These are phyloP conservation scores for Diplodia sapinea DNA, from an alignment of 2,329 filamentous ascomycete species.

Conservation along the genomic window DNA sequence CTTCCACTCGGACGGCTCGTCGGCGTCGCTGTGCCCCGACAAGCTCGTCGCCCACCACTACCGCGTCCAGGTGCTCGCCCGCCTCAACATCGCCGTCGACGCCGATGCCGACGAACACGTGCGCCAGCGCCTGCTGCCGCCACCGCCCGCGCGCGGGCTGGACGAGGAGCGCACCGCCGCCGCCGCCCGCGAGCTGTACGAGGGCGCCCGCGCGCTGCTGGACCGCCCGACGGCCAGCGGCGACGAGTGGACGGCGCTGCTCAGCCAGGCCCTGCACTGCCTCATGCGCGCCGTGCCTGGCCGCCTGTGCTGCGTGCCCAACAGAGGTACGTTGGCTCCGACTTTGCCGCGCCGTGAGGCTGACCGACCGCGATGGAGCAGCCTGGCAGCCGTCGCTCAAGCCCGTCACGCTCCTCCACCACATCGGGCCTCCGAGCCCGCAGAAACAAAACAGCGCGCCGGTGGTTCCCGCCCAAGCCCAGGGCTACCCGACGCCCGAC, in stretches of 20 bases:
- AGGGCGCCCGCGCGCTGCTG: not conserved
- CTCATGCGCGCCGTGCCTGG: not conserved
- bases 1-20: not conserved
- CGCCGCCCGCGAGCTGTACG: not conserved
- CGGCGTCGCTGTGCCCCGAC: not conserved
- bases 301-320: constrained; percentile 3
- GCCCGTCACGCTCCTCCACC: constrained; percentile 4
- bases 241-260: not conserved
- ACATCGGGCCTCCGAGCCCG: not conserved
- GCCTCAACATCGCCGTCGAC: not conserved
- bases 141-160: not conserved
- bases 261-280: not conserved
- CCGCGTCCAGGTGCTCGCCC: not conserved
- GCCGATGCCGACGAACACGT: not conserved
- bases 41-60: not conserved
- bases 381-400: not conserved
- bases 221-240: not conserved
- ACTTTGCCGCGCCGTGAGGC: too few relatives aligned
- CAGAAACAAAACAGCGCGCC: not conserved
- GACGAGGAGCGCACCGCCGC: not conserved
- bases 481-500: not conserved
- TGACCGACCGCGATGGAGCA: not conserved
- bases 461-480: too few relatives aligned
- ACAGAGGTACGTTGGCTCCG: not conserved
- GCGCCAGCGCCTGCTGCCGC: not conserved